A percentile compares a stretch with the other conserved stretches of the same genome.
phyloP scores from a whole-genome alignment of 305 asterid genomes.

The Fraxinus albicans region DNA sequence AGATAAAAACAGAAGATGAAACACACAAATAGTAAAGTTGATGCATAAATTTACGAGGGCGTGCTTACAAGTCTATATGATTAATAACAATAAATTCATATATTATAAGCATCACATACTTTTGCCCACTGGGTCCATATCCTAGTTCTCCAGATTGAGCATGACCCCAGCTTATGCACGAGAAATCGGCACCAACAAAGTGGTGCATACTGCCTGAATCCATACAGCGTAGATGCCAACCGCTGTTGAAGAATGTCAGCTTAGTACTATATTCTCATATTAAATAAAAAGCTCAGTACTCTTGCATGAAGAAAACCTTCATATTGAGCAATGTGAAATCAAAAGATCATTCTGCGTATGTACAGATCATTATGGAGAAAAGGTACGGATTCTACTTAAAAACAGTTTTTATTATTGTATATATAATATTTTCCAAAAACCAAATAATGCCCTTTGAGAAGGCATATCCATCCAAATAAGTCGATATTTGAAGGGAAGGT shows the following conservation, averaged over 20 bases:
- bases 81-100: constrained; percentile 1
- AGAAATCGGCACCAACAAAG: constrained; percentile 98
- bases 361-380: neutral
- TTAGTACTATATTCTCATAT: constrained; percentile 6
- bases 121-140: constrained; percentile 87
- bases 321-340: constrained; percentile 2
- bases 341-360: neutral
- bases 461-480: neutral
- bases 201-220: constrained; percentile 88
- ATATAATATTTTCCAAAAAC: neutral
- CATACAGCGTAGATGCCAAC: constrained; percentile 96
- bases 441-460: neutral
- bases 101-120: constrained; percentile 47
- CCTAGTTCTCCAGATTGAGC: constrained; percentile 98
- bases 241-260: constrained; percentile 49
- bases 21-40: neutral
- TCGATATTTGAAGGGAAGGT: neutral
- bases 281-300: neutral
- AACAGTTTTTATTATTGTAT: neutral
- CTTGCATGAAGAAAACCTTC: constrained; percentile 5
- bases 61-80: neutral
- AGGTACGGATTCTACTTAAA: neutral
- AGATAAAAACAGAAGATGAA: constrained; percentile 3
- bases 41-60: neutral
- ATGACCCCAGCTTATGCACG: constrained; percentile 98